phyloP scores from a whole-genome alignment of 116 monocot genomes.

The Trichopus zeylanicus region DNA sequence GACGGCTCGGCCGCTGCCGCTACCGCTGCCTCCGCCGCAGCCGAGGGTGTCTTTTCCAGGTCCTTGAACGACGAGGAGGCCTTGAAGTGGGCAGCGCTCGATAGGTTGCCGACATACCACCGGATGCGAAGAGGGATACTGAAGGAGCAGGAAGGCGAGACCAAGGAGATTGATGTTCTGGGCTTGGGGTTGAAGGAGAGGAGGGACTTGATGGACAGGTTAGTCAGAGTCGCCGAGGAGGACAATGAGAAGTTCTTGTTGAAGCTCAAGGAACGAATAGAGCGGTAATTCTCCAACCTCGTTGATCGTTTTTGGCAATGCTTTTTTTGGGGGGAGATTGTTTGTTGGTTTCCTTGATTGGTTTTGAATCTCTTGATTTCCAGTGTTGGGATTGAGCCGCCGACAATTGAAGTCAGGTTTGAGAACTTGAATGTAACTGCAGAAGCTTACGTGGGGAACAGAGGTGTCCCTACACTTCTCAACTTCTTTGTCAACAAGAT shows the following conservation, averaged over 20 bases:
- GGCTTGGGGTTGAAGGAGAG: conserved; percentile 33
- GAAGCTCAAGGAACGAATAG: conserved; percentile 66
- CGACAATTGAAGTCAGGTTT: neutral
- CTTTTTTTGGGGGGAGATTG: too few relatives aligned
- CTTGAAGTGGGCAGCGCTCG: conserved; percentile 4
- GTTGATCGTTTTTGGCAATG: neutral
- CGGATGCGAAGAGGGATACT: conserved; percentile 10
- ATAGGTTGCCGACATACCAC: conserved; percentile 2
- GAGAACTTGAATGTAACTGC: conserved; percentile 1
- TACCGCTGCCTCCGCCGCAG: too few relatives aligned
- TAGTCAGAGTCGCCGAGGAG: conserved; percentile 52
- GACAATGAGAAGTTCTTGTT: conserved; percentile 69
- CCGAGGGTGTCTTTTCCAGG: too few relatives aligned
- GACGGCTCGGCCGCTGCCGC: too few relatives aligned
- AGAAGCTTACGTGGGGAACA: conserved; percentile 4
- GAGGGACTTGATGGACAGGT: conserved; percentile 44
- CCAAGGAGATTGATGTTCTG: conserved; percentile 37
- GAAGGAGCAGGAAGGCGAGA: neutral
- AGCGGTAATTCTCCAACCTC: conserved; percentile 27
- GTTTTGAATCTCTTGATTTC: conserved; percentile 16
- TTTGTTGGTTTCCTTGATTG: neutral
- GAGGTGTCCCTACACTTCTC: neutral
- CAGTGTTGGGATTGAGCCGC: neutral
- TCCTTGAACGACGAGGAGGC: conserved; percentile 4
- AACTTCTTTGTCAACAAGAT: conserved; percentile 1